Percentiles rank a stretch among this genome's conserved stretches.
Conservation (phyloP, 306 rosid species). For the Abrus precatorius region DNA sequence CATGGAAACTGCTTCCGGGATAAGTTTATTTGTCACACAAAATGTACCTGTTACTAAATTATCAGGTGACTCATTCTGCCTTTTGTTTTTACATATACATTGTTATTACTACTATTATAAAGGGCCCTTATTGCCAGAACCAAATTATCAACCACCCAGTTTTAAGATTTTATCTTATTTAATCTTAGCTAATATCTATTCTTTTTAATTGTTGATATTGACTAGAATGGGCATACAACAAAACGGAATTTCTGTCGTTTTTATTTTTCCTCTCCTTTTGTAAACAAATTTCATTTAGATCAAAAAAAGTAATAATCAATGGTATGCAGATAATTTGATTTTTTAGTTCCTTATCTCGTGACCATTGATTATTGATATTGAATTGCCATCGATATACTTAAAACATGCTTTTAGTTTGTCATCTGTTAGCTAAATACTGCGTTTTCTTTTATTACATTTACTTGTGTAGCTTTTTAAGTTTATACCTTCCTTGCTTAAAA, state of each 20-base stretch:
- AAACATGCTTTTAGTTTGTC: conserved; percentile 3
- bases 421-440: not conserved
- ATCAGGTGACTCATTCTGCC: conserved; percentile 57
- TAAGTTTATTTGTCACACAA: conserved; percentile 76
- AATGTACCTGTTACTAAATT: conserved; percentile 54
- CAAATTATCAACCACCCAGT: conserved; percentile 8
- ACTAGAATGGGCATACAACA: not conserved
- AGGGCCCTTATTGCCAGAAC: not conserved
- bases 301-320: not conserved
- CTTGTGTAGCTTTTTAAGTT: not conserved
- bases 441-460: not conserved
- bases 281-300: too few species aligned
- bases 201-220: not conserved
- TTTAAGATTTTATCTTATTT: not conserved
- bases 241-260: too few species aligned
- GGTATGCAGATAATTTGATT: not conserved
- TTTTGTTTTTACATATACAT: not conserved
- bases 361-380: not conserved
- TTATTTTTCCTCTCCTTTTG: too few species aligned
- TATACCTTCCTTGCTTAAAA: not conserved
- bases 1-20: conserved; percentile 89
- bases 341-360: not conserved
- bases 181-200: not conserved
- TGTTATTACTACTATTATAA: not conserved
- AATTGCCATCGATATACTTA: not conserved